A percentile compares a stretch with the other conserved stretches of the same genome.
Evolutionary conservation across 192 early-diverging fungal species (phyloP).

Genomic region (Dispira simplex): DNA sequence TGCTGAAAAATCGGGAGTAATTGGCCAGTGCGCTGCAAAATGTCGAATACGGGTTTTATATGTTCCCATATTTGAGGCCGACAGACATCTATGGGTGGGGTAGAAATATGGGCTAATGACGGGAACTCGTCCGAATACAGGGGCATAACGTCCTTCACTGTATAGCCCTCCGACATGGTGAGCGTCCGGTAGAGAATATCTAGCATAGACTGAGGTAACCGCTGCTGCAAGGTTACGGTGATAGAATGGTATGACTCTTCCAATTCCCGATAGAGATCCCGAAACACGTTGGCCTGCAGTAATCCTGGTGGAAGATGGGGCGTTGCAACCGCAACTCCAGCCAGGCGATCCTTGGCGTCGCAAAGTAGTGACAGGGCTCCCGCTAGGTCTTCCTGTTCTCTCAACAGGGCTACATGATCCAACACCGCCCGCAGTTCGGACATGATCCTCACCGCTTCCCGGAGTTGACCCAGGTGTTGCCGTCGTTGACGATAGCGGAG

Average conservation of each 20-base stretch:
- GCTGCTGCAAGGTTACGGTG: not conserved
- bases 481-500: constrained; percentile 62
- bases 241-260: not conserved
- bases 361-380: constrained; percentile 62
- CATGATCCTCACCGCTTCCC: constrained; percentile 54
- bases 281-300: not conserved
- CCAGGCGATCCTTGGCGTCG: not conserved
- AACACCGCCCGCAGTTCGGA: constrained; percentile 61
- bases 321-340: too few species aligned
- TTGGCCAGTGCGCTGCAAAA: constrained; percentile 57
- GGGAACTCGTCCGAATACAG: constrained; percentile 6
- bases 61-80: constrained; percentile 28
- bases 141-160: not conserved
- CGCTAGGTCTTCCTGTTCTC: constrained; percentile 70
- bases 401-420: constrained; percentile 67
- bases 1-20: constrained; percentile 47
- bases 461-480: constrained; percentile 49
- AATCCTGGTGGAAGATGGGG: not conserved
- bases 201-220: not conserved
- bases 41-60: constrained; percentile 59
- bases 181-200: not conserved
- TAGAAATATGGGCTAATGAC: constrained; percentile 1
- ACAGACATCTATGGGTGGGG: not conserved
- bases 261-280: not conserved
- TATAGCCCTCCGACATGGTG: not conserved